Conservation (phyloP, 2,329 filamentous ascomycete species). For the Magnaporthiopsis incrustans region DNA sequence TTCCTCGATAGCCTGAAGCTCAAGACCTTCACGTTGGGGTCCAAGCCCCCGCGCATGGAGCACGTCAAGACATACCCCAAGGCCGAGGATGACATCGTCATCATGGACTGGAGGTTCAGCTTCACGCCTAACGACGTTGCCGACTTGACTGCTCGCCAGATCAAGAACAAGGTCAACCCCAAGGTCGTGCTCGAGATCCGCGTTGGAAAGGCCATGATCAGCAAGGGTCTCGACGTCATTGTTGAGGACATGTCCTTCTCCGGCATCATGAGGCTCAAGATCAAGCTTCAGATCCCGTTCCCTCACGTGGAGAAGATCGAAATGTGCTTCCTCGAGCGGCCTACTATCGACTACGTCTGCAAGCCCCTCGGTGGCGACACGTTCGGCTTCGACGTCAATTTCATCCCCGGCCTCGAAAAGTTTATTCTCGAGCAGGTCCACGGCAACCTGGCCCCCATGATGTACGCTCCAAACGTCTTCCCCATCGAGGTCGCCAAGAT, state of each 20-base stretch:
- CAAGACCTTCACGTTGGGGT: slow-evolving; percentile 88
- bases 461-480: slow-evolving; percentile 97
- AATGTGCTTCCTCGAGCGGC: slow-evolving; percentile 85
- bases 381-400: slow-evolving; percentile 98
- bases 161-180: slow-evolving; percentile 94
- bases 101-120: slow-evolving; percentile 99
- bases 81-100: slow-evolving; percentile 85
- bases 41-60: slow-evolving; percentile 91
- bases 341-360: slow-evolving; percentile 92
- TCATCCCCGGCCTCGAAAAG: slow-evolving; percentile 85
- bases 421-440: slow-evolving; percentile 98
- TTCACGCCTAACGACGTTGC: slow-evolving; percentile 93
- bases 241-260: slow-evolving; percentile 97
- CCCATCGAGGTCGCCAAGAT: slow-evolving; percentile 98
- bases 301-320: slow-evolving; percentile 93
- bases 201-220: slow-evolving; percentile 91
- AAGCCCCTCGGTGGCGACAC: slow-evolving; percentile 93
- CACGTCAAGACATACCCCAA: slow-evolving; percentile 98
- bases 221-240: slow-evolving; percentile 94
- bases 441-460: slow-evolving; percentile 87
- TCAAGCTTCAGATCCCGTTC: slow-evolving; percentile 94
- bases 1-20: slow-evolving; percentile 92
- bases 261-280: slow-evolving; percentile 91
- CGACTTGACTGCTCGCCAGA: slow-evolving; percentile 82
- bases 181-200: slow-evolving; percentile 94